Conservation (phyloP, 2,329 filamentous ascomycete genomes). For the Cladosporium sp. region DNA sequence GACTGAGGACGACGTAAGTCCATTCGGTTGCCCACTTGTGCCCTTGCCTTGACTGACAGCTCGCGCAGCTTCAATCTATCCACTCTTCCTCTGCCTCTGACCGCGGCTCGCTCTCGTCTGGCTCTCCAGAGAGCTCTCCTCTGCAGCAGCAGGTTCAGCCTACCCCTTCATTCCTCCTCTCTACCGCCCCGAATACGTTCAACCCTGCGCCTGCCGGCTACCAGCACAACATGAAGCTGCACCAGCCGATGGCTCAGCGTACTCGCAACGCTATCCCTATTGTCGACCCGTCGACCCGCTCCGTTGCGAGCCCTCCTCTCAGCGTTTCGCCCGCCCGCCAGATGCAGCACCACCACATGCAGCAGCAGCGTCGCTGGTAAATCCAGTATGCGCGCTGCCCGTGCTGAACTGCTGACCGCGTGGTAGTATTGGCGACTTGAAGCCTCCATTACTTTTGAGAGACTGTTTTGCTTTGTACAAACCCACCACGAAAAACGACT, state of each 20-base stretch:
- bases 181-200: conserved; percentile 52
- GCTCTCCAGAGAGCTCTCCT: conserved; percentile 88
- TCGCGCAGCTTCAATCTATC: conserved; percentile 77
- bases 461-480: conserved; percentile 20
- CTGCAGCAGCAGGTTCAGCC: conserved; percentile 78
- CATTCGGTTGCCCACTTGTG: conserved; percentile 23
- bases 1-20: conserved; percentile 84
- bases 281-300: conserved; percentile 90
- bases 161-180: conserved; percentile 72
- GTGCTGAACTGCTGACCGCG: conserved; percentile 15
- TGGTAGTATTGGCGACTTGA: conserved; percentile 1
- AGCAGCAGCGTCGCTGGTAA: conserved; percentile 50
- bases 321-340: conserved; percentile 64
- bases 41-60: conserved; percentile 37
- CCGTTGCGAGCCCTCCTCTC: conserved; percentile 85
- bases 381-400: conserved; percentile 22
- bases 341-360: conserved; percentile 60
- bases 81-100: conserved; percentile 81
- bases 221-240: conserved; percentile 74
- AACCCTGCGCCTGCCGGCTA: conserved; percentile 58
- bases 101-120: conserved; percentile 90
- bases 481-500: conserved; percentile 19
- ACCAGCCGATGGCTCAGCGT: conserved; percentile 87
- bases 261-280: conserved; percentile 96
- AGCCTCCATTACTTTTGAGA: conserved; percentile 4